Conservation (phyloP, 495 filamentous ascomycete species). For the Podospora sp. region DNA sequence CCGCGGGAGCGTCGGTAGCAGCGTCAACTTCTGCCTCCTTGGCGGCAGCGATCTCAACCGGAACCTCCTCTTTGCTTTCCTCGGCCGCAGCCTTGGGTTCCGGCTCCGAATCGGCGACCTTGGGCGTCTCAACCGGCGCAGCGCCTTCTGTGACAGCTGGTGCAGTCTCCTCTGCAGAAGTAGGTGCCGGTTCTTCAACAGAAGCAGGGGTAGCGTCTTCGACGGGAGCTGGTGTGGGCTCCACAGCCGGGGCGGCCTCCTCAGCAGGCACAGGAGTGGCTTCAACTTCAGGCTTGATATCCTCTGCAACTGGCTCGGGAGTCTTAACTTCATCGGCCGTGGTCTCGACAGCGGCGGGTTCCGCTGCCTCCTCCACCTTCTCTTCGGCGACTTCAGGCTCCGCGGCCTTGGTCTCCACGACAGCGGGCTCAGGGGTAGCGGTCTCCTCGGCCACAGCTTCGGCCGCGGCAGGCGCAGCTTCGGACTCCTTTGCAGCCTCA, state of each 20-base stretch:
- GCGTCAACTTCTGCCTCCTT: constrained; percentile 6
- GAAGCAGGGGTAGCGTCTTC: too few relatives aligned
- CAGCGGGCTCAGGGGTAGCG: background rate
- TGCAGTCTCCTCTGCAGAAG: background rate
- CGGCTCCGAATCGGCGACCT: background rate
- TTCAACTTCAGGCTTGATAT: background rate
- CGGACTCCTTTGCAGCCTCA: constrained; percentile 5
- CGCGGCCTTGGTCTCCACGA: background rate
- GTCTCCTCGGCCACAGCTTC: background rate
- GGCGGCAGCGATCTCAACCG: background rate
- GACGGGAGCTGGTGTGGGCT: too few relatives aligned
- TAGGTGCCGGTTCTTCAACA: too few relatives aligned
- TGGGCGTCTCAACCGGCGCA: background rate
- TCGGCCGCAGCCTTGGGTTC: background rate
- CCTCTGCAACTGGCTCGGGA: background rate
- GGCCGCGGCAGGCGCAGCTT: background rate
- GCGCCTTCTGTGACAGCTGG: background rate
- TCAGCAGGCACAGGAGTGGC: background rate
- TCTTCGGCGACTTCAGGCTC: background rate
- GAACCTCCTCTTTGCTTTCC: background rate
- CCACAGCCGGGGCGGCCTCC: too few relatives aligned
- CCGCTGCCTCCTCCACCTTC: background rate
- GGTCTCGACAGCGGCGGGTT: background rate
- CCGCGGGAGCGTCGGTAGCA: background rate
- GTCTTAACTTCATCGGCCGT: background rate